Conservation (phyloP, 148 eudicot species). For the Vaccinium myrtillus region DNA sequence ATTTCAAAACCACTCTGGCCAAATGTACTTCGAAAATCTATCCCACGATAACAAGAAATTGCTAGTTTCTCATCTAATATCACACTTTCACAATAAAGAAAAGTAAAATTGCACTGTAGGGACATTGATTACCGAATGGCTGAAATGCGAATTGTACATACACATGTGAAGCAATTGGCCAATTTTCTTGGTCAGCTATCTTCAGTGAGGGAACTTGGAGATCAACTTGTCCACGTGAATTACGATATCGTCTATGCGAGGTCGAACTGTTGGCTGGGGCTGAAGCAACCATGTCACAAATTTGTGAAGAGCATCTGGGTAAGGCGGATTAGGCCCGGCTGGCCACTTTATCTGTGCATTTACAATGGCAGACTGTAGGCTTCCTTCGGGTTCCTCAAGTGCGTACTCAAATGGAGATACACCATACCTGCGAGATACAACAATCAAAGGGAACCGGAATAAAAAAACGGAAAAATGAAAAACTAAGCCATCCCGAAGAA, state of each 20-base stretch:
- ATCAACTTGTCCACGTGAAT: constrained; percentile 91
- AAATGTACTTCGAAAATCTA: not conserved
- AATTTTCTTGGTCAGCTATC: not conserved
- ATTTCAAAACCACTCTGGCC: not conserved
- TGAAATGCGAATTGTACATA: constrained; percentile 11
- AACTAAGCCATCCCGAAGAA: not conserved
- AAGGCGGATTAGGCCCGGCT: constrained; percentile 67
- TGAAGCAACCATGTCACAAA: constrained; percentile 99
- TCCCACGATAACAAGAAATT: constrained; percentile 9
- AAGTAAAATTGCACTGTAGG: constrained; percentile 6
- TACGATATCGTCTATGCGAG: constrained; percentile 86
- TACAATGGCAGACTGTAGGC: constrained; percentile 83
- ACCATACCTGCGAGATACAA: constrained; percentile 66
- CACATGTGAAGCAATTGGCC: not conserved
- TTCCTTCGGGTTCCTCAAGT: constrained; percentile 90
- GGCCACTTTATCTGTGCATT: constrained; percentile 97
- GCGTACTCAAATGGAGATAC: constrained; percentile 95
- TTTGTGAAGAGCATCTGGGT: constrained; percentile 92
- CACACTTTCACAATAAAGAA: constrained; percentile 11
- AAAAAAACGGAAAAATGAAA: not conserved
- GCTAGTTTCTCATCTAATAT: constrained; percentile 3
- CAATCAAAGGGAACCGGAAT: not conserved
- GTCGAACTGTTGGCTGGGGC: constrained; percentile 88
- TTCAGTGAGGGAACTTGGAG: constrained; percentile 68
- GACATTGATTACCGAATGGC: not conserved